Conservation (phyloP, 345 rosid genomes). For the Trapa incisa region DNA sequence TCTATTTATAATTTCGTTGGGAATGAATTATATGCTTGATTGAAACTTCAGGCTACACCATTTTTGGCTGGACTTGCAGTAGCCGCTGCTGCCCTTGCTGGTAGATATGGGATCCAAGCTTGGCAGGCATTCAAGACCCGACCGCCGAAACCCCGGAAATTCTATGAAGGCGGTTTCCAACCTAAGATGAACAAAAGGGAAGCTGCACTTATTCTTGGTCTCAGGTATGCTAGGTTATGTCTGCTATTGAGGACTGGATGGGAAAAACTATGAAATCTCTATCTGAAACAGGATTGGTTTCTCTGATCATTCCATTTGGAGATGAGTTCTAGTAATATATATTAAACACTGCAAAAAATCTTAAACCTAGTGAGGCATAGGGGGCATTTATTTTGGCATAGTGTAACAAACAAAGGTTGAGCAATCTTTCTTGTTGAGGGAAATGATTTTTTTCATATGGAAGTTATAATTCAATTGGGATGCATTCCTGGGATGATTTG, state of each 20-base stretch:
- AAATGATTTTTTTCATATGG: not conserved
- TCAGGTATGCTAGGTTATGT: constrained; percentile 28
- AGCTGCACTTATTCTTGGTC: constrained; percentile 69
- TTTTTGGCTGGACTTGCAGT: constrained; percentile 74
- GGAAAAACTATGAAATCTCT: not conserved
- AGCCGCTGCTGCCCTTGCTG: constrained; percentile 74
- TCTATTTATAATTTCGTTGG: not conserved
- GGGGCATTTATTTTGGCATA: not conserved
- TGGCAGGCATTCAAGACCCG: constrained; percentile 73
- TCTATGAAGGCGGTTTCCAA: constrained; percentile 73
- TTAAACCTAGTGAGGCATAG: not conserved
- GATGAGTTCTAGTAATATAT: not conserved
- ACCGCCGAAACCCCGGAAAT: constrained; percentile 49
- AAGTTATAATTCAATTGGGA: not conserved
- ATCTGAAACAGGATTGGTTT: not conserved
- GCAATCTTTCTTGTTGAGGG: not conserved
- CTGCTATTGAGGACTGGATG: not conserved
- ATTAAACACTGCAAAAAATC: not conserved
- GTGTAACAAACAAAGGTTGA: not conserved
- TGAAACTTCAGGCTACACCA: constrained; percentile 47
- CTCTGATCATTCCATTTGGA: not conserved
- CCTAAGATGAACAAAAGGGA: constrained; percentile 64
- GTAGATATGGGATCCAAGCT: constrained; percentile 76
- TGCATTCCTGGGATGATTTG: not conserved
- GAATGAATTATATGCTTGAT: not conserved